Base-by-base conservation (phyloP, 495 filamentous ascomycete genomes). In the Penicillium goetzii region DNA sequence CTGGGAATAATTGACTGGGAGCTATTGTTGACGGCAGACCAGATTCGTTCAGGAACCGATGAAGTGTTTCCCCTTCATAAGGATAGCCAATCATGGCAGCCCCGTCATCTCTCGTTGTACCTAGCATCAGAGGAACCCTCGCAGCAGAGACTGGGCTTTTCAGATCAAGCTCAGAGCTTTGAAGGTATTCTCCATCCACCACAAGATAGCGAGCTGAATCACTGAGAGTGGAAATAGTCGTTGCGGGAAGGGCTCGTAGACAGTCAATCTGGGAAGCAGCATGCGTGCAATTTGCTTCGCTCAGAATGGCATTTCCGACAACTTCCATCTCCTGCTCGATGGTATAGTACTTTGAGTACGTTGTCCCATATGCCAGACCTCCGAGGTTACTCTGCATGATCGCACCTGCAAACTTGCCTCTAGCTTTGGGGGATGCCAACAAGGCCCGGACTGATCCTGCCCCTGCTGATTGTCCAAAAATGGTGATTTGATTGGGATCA, bases 391-490 rank as follows among this genome's bases (percentile, higher is more conserved):
- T 78, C 68, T 78, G 69, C 41, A 79, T 73, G 2, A 83, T 74
- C 0, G 77, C 80, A 19, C 66, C 74, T 17, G 78, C 69, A 64
- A 74, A 78, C 59, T 77, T 77, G 1, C 77, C 77, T 38, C 76
- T 74, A 11, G 80, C 75, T 33, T 63, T 59, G 3, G 68, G 61
- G 7, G 72, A 74, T 21, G 68, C 68, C 11, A 75, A 60, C n/a
- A 75, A 49, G 6, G 68, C 72, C 21, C 71, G 59, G 1, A 85
- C 81, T 12, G 81, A 82, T 14, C 77, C 83, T 25, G 75, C 74
- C 14, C 74, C 75, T 12, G 86, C 82, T 34, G 76, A 81, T 64
- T 87, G 78, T 26, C 86, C 87, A 65, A 82, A 83, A 33, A 88
- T 77, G 4, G 78, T 80, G 28, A 88, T 83, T 63, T 81, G 82